Percentiles rank a stretch among this genome's conserved stretches.
Conservation (phyloP, 2,329 filamentous ascomycete genomes). For the Aspergillus sp. region DNA sequence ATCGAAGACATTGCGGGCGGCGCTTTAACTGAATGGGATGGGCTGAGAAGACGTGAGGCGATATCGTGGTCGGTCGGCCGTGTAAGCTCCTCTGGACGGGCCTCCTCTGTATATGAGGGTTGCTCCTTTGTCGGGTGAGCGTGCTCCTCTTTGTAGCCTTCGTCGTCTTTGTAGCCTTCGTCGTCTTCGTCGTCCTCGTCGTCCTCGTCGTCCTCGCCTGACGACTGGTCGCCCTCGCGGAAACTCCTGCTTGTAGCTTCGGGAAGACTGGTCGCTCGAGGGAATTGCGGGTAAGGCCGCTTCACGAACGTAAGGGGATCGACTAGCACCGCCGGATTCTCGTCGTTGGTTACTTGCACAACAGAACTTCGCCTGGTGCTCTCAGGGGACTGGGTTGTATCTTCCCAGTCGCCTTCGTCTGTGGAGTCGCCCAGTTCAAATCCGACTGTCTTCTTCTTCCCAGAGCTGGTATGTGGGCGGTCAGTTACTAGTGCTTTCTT, state of each 20-base stretch:
- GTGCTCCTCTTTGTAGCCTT: conserved; percentile 21
- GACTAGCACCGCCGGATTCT: conserved; percentile 35
- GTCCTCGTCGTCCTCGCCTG: conserved; percentile 23
- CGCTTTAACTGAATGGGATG: conserved; percentile 43
- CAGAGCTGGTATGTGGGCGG: conserved; percentile 33
- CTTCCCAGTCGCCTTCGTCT: conserved; percentile 50
- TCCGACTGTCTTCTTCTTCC: conserved; percentile 47
- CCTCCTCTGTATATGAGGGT: conserved; percentile 19
- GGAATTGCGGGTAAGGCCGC: conserved; percentile 38
- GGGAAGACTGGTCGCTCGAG: conserved; percentile 40
- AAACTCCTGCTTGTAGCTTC: conserved; percentile 37
- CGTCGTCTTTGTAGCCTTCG: conserved; percentile 21
- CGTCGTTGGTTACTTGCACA: conserved; percentile 35
- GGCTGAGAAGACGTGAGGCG: conserved; percentile 37
- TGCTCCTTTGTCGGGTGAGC: not conserved
- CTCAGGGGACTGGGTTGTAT: conserved; percentile 49
- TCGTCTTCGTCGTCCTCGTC: conserved; percentile 23
- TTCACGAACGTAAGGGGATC: conserved; percentile 44
- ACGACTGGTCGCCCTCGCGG: conserved; percentile 23
- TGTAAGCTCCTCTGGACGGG: conserved; percentile 16
- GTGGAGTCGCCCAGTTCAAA: conserved; percentile 47
- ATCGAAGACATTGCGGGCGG: conserved; percentile 51
- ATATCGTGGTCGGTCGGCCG: conserved; percentile 37
- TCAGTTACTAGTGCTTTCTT: conserved; percentile 42
- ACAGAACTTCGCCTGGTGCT: conserved; percentile 48